Conservation (phyloP, 2,329 filamentous ascomycete genomes). For the Pleurostoma richardsiae region DNA sequence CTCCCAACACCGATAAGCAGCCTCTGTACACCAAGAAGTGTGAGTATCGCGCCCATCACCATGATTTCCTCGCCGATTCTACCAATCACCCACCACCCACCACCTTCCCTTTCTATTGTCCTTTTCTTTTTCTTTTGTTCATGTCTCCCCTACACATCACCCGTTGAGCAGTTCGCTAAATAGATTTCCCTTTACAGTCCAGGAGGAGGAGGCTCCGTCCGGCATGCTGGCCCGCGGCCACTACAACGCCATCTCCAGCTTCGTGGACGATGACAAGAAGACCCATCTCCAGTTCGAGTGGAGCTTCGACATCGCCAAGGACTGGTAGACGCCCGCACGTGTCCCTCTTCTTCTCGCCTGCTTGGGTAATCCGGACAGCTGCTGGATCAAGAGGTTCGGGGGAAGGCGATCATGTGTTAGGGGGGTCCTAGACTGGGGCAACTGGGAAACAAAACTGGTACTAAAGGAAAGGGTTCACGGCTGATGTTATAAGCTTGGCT, state of each 20-base stretch:
- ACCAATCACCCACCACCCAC: background rate
- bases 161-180: too few species aligned
- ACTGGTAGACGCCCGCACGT: slow-evolving; percentile 59
- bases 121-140: background rate
- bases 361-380: background rate
- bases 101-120: background rate
- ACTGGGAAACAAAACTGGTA: too few species aligned
- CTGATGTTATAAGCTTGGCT: too few species aligned
- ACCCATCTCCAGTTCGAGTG: slow-evolving; percentile 90
- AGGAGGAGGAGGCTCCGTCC: slow-evolving; percentile 84
- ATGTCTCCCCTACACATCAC: slow-evolving; percentile 3
- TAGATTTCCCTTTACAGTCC: slow-evolving; percentile 50
- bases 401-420: too few species aligned
- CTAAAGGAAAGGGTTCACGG: too few species aligned
- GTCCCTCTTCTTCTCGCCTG: background rate
- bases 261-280: slow-evolving; percentile 92
- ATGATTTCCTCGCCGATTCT: background rate
- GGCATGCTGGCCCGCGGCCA: slow-evolving; percentile 87
- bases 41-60: slow-evolving; percentile 43
- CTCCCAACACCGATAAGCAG: slow-evolving; percentile 86
- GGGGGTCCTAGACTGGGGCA: too few species aligned
- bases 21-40: slow-evolving; percentile 86
- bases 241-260: slow-evolving; percentile 85
- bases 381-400: too few species aligned
- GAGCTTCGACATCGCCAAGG: slow-evolving; percentile 95